phyloP scores from a whole-genome alignment of 345 rosid genomes.

The Populus ilicifolia region DNA sequence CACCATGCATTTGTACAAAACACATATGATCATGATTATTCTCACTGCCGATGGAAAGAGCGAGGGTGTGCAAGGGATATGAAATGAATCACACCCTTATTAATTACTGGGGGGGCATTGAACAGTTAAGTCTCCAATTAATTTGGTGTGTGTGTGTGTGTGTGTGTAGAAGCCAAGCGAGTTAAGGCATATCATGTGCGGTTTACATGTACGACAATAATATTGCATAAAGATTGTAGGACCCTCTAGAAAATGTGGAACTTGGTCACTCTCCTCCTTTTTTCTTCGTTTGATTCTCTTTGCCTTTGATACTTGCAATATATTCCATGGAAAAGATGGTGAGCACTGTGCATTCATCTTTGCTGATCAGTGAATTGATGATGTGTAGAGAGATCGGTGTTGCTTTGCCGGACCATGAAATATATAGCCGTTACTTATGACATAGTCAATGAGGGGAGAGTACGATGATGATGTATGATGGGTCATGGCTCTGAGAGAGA shows the following conservation, averaged over 20 bases:
- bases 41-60: neutral
- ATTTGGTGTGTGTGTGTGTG: no score
- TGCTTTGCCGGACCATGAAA: no score
- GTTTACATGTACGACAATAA: neutral
- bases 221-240: slow-evolving; percentile 1
- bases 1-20: neutral
- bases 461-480: neutral
- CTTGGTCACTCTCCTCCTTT: neutral
- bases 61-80: neutral
- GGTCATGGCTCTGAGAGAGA: neutral
- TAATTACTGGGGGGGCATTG: no score
- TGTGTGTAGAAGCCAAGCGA: no score
- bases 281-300: neutral
- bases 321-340: neutral
- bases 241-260: neutral
- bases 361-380: no score
- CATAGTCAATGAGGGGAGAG: neutral
- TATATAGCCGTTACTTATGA: slow-evolving; percentile 17
- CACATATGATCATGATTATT: neutral
- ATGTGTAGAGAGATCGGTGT: no score
- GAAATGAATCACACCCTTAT: no score
- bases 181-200: neutral
- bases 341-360: no score
- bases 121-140: no score
- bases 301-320: neutral